Base-by-base conservation (phyloP, 2,329 filamentous ascomycete species). In the Neofusicoccum umdonicola region DNA sequence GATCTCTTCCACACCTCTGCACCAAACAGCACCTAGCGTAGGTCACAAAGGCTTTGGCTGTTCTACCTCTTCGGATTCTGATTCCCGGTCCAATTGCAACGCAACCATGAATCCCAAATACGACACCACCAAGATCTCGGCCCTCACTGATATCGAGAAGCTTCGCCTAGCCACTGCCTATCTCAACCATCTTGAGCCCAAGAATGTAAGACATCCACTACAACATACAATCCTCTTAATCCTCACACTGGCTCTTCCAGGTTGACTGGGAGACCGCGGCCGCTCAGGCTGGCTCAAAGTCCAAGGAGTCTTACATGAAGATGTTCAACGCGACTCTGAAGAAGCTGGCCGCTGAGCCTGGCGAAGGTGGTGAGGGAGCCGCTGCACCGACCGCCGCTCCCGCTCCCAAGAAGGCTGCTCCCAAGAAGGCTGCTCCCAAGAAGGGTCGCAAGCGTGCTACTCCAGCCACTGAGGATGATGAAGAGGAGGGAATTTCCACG, bases 221-320 rank as follows among this genome's bases (percentile, higher is more conserved):
- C 31, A 9, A 15, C 22, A 3, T 5, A 9, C n/a, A 31, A 7
- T 7, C 27, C 27, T 31, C 27, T 7, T n/a, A 39, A 9, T n/a
- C 11, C 19, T 17, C 5, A 4, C 44, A 11, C 56, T 47, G 5
- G 44, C 39, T 34, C 7, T 47, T 11, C 13, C 19, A 62, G 58
- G 45, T 62, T 22, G 13, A 62, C 35, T 62, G 58, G 58, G 37
- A 45, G 13, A 3, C 35, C 8, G 58, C 58, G 2, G 45, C 42
- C 12, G 6, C 35, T 11, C 9, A 39, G 19, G 58, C 17, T 9
- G 45, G 45, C 45, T 50, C 45, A 8, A 39, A 37, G 13, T 51
- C 45, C 45, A 62, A 62, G 58, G 58, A 51, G 3, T 51, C 45
- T 3, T 62, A 62, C 58, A 62, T 42, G 19, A 62, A 62, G 19